These are phyloP conservation scores for Aspergillus ostianus DNA, from an alignment of 495 filamentous ascomycete species.

Conservation along the genomic window DNA sequence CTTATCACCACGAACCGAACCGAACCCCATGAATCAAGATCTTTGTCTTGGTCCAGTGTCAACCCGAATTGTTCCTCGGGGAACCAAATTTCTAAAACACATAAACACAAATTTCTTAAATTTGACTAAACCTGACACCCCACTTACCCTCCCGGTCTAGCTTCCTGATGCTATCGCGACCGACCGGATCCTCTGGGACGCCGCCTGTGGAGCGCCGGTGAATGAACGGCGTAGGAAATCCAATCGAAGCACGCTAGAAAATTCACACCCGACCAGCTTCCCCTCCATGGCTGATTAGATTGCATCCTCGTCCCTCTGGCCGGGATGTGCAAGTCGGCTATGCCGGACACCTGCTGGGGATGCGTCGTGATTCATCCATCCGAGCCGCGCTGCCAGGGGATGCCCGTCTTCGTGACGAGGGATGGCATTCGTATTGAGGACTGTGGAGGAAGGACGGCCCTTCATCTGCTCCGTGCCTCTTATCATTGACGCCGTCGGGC, in stretches of 20 bases:
- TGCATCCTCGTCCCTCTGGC: neutral
- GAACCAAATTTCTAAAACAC: neutral
- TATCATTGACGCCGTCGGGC: slow-evolving; percentile 1
- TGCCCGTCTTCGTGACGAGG: slow-evolving; percentile 9
- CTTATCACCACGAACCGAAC: neutral
- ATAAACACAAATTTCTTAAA: neutral
- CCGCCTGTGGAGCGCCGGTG: slow-evolving; percentile 14
- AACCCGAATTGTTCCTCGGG: no score
- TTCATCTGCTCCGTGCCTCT: neutral
- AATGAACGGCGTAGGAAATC: slow-evolving; percentile 17
- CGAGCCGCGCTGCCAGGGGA: slow-evolving; percentile 11
- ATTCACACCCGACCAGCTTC: slow-evolving; percentile 13
- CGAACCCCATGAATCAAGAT: neutral
- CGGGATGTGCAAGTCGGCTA: neutral
- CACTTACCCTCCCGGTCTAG: slow-evolving; percentile 7
- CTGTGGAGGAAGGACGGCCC: no score
- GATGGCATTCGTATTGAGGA: slow-evolving; percentile 11
- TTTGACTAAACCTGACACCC: neutral
- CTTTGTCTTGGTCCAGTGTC: neutral
- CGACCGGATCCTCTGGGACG: neutral
- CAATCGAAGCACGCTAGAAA: slow-evolving; percentile 26
- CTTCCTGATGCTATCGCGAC: neutral
- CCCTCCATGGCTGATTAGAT: neutral
- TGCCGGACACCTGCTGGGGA: neutral
- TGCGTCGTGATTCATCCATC: slow-evolving; percentile 7